Evolutionary conservation across 2,329 filamentous ascomycete genomes (phyloP), one percentile per base, ranked within the genome.

Genomic region (Knoxdaviesia proteae): DNA sequence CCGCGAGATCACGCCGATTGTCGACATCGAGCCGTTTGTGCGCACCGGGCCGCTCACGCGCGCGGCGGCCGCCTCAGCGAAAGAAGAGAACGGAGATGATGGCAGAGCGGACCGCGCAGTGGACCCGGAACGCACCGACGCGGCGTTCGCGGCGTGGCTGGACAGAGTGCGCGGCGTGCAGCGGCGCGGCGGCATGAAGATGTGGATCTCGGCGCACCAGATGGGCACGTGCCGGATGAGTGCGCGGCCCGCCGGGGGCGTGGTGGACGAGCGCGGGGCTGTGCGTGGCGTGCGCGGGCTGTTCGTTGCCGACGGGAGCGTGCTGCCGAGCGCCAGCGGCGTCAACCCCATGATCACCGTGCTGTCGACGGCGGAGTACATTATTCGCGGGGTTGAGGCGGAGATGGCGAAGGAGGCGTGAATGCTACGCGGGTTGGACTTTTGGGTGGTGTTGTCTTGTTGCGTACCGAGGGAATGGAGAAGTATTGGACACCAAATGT

Each of bases 291-390:
- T 63, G 0, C 60, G 74, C 50, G 70, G 68, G 1, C 52, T 87
- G 50, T 84, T 74, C 53, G 72, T 87, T 11, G 73, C 76, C 7
- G 82, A 88, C 56, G 74, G 79, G 38, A 84, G 77, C 54, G 75
- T 84, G 7, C 80, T 87, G 47, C 82, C 80, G 1, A 78, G 71
- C 44, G 80, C 80, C 7, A 83, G 74, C 54, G 82, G 82, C 1
- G 80, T 86, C 32, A 87, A 87, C 55, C 82, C 82, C 8, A 87
- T 88, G 82, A 63, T 86, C 38, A 84, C 80, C 8, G 68, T 64
- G 45, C 84, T 87, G 81, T 72, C 73, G 1, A 68, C 81, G 51
- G 65, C 74, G 40, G 73, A 81, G 52, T 71, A 70, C 59, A 77
- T 82, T 47, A 72, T 72, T 3, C 61, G 68, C 51, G 65, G 68